Conservation (phyloP, 345 rosid species). For the Alliaria petiolata region DNA sequence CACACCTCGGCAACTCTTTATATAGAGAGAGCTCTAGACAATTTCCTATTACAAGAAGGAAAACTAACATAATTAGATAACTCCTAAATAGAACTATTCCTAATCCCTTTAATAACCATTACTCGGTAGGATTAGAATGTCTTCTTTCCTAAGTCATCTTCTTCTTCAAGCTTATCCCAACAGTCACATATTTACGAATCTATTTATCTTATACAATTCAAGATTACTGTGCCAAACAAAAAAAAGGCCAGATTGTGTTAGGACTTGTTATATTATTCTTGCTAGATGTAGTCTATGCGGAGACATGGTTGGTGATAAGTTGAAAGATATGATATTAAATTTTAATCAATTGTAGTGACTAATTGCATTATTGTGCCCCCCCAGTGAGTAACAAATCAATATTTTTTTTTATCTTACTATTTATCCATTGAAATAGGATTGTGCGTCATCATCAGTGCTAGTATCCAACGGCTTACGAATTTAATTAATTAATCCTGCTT, state of each 20-base stretch:
- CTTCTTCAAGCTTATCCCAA: too few relatives aligned
- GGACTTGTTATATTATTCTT: background rate
- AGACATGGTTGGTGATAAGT: conserved; percentile 16
- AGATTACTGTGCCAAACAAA: background rate
- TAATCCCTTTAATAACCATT: too few relatives aligned
- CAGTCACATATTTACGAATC: too few relatives aligned
- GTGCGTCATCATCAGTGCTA: conserved; percentile 16
- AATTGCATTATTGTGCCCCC: conserved; percentile 32
- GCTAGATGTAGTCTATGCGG: background rate
- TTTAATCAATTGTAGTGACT: conserved; percentile 6
- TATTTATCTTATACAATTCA: background rate
- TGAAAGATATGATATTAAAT: conserved; percentile 1
- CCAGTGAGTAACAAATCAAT: conserved; percentile 15
- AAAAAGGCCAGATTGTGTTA: too few relatives aligned
- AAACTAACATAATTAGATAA: too few relatives aligned
- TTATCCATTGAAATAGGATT: conserved; percentile 10
- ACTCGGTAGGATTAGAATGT: too few relatives aligned
- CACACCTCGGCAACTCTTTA: too few relatives aligned
- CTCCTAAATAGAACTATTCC: too few relatives aligned
- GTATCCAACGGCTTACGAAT: conserved; percentile 8
- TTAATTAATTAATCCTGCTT: conserved; percentile 16
- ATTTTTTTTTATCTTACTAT: background rate
- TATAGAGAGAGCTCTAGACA: too few relatives aligned
- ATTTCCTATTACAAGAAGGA: too few relatives aligned
- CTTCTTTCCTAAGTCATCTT: too few relatives aligned